These are phyloP conservation scores for Metschnikowia lunata DNA, from an alignment of 805 yeast genomes.

Conservation along the genomic window DNA sequence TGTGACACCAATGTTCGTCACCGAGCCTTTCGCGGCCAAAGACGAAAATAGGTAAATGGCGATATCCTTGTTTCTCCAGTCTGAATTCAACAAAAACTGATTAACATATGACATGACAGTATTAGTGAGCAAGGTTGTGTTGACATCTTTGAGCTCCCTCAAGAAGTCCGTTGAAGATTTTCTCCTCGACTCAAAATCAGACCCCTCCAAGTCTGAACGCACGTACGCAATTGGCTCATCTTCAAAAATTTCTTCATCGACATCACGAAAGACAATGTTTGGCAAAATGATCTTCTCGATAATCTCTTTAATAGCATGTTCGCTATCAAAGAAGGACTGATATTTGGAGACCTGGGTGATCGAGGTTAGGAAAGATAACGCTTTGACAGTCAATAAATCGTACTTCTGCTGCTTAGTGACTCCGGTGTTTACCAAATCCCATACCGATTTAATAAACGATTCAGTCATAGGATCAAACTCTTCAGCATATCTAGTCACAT, in stretches of 20 bases:
- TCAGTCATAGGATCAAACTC: conserved; percentile 77
- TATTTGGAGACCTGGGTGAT: conserved; percentile 69
- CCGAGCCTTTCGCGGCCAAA: conserved; percentile 84
- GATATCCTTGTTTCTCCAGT: conserved; percentile 86
- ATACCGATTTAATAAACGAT: conserved; percentile 73
- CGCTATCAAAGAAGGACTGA: conserved; percentile 46
- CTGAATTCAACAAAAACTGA: conserved; percentile 49
- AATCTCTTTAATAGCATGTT: conserved; percentile 62
- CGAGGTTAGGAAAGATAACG: conserved; percentile 77
- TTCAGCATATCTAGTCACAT: conserved; percentile 88
- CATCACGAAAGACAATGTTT: conserved; percentile 76
- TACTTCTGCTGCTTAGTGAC: conserved; percentile 69
- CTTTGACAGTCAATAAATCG: conserved; percentile 78
- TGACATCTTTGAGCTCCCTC: conserved; percentile 75
- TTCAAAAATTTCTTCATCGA: conserved; percentile 90
- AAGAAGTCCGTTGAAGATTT: conserved; percentile 90
- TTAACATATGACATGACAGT: conserved; percentile 71
- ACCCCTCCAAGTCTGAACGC: conserved; percentile 90
- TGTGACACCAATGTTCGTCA: conserved; percentile 83
- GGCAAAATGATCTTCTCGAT: conserved; percentile 84
- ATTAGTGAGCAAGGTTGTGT: conserved; percentile 69
- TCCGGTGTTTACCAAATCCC: conserved; percentile 61
- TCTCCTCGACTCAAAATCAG: conserved; percentile 89
- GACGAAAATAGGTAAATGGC: conserved; percentile 84
- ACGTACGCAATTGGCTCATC: conserved; percentile 95